phyloP scores from a whole-genome alignment of 1,284 basidiomycete species.

The Microstroma glucosiphilum region DNA sequence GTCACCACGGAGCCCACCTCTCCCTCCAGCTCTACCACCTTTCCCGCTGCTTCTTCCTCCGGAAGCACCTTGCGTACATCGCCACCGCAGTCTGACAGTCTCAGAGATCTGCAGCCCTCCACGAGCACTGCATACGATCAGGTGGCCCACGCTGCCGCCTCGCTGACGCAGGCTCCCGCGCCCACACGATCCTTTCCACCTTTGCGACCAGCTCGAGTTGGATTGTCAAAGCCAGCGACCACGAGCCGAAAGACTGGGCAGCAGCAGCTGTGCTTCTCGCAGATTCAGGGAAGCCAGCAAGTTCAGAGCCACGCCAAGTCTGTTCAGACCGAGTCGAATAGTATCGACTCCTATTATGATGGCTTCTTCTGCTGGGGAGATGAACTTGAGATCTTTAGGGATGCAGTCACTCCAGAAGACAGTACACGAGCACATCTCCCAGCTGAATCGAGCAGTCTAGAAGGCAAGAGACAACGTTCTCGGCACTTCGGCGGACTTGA shows the following conservation, averaged over 20 bases:
- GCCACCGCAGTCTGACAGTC: too few relatives aligned
- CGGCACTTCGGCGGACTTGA: neutral
- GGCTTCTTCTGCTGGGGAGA: slow-evolving; percentile 5
- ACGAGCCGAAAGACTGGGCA: neutral
- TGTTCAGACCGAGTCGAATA: neutral
- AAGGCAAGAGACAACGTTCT: neutral
- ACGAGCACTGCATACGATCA: too few relatives aligned
- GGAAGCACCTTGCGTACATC: too few relatives aligned
- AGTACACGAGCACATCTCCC: neutral
- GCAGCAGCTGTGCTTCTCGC: neutral
- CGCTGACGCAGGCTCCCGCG: too few relatives aligned
- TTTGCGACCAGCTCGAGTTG: neutral
- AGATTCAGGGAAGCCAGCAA: neutral
- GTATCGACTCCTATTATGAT: neutral
- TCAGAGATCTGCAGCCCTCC: too few relatives aligned
- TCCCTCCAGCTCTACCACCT: neutral
- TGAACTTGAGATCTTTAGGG: neutral
- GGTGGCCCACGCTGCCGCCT: too few relatives aligned
- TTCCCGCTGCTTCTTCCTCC: too few relatives aligned
- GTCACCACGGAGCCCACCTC: neutral
- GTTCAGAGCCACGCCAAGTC: neutral
- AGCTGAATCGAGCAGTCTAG: too few relatives aligned
- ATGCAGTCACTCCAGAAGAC: slow-evolving; percentile 2
- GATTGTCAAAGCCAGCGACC: neutral
- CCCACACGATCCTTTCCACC: neutral